These are phyloP conservation scores for Saturnispora galanensis DNA, from an alignment of 805 yeast genomes.

Conservation along the genomic window DNA sequence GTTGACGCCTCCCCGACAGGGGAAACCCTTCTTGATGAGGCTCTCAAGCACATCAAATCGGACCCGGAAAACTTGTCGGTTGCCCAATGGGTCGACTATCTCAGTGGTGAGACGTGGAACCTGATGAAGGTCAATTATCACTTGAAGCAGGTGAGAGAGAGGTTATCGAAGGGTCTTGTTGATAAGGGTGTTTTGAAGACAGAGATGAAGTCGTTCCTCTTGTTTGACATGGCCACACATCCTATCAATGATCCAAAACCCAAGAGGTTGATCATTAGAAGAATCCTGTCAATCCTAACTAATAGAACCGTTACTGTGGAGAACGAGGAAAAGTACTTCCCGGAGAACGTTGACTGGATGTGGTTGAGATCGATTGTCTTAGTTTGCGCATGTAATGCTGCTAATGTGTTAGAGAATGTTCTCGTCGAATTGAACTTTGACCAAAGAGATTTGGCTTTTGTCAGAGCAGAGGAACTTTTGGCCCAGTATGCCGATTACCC, in stretches of 20 bases:
- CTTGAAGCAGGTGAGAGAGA: constrained; percentile 92
- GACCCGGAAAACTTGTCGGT: constrained; percentile 74
- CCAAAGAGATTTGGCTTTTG: constrained; percentile 83
- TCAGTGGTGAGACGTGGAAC: constrained; percentile 97
- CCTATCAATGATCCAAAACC: constrained; percentile 83
- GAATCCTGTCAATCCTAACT: constrained; percentile 62
- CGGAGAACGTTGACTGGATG: constrained; percentile 56
- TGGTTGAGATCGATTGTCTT: constrained; percentile 71
- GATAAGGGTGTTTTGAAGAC: constrained; percentile 95
- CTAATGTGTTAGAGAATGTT: constrained; percentile 90
- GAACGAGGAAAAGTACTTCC: constrained; percentile 53
- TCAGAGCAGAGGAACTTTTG: constrained; percentile 87
- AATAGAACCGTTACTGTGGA: constrained; percentile 56
- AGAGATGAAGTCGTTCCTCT: constrained; percentile 85
- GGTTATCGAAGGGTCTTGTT: constrained; percentile 92
- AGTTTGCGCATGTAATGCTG: constrained; percentile 87
- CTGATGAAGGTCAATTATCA: constrained; percentile 89
- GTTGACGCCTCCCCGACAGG: constrained; percentile 83
- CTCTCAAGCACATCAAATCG: constrained; percentile 78
- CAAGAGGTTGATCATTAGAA: constrained; percentile 68
- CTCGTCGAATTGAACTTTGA: constrained; percentile 69
- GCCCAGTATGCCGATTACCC: constrained; percentile 81
- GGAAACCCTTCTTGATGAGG: constrained; percentile 89
- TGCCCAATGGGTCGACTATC: constrained; percentile 84
- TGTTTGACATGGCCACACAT: constrained; percentile 98